These are phyloP conservation scores for Suillus paluster DNA, from an alignment of 768 basidiomycete genomes.

Conservation along the genomic window DNA sequence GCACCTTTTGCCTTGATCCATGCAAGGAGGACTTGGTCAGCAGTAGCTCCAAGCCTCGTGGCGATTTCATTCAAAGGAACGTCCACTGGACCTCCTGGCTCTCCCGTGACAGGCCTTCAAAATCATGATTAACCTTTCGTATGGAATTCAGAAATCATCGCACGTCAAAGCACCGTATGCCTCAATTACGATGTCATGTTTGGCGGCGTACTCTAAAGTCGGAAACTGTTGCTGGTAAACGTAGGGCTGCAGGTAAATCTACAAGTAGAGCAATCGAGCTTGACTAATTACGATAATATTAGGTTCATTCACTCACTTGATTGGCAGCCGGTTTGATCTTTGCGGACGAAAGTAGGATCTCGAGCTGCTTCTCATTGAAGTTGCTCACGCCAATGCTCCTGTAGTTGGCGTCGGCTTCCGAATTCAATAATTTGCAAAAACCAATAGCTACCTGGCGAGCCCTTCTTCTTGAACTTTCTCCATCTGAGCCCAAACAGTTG, in stretches of 20 bases:
- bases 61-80: constrained; percentile 59
- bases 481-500: constrained; percentile 65
- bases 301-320: constrained; percentile 49
- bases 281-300: background rate
- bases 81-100: constrained; percentile 68
- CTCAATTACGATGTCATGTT: constrained; percentile 68
- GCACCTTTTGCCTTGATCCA: constrained; percentile 75
- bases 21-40: constrained; percentile 72
- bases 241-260: constrained; percentile 78
- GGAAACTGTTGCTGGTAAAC: constrained; percentile 56
- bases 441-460: constrained; percentile 51
- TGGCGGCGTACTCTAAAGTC: constrained; percentile 58
- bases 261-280: background rate
- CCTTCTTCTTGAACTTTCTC: constrained; percentile 60
- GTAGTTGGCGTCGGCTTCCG: constrained; percentile 1
- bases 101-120: constrained; percentile 58
- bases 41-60: constrained; percentile 49
- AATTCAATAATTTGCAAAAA: background rate
- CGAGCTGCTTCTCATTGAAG: constrained; percentile 59
- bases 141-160: constrained; percentile 20
- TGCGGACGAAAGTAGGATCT: constrained; percentile 59
- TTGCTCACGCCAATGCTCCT: constrained; percentile 80
- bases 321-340: constrained; percentile 70
- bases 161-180: constrained; percentile 73
- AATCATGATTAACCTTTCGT: constrained; percentile 2